Conservation (phyloP, 2,329 filamentous ascomycete genomes). For the Fusarium algeriense region DNA sequence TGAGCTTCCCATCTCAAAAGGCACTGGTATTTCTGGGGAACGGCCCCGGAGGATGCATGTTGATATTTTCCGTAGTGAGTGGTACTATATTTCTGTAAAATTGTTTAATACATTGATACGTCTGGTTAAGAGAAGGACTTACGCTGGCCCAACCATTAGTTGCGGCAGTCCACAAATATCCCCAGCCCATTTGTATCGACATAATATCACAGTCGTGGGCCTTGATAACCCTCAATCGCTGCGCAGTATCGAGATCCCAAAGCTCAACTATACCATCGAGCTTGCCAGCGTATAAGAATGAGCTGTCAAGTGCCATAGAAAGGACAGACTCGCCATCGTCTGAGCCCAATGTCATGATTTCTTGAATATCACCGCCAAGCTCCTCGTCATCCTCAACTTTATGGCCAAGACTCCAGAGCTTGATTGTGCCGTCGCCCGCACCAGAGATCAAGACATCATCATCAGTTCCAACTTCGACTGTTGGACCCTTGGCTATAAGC, state of each 20-base stretch:
- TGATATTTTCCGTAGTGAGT: slow-evolving; percentile 72
- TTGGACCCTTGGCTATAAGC: slow-evolving; percentile 81
- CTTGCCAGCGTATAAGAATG: slow-evolving; percentile 92
- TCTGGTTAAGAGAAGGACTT: slow-evolving; percentile 47
- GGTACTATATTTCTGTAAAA: slow-evolving; percentile 71
- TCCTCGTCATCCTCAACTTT: slow-evolving; percentile 53
- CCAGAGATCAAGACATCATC: slow-evolving; percentile 90
- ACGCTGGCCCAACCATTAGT: slow-evolving; percentile 89
- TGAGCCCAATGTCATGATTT: slow-evolving; percentile 74
- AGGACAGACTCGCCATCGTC: slow-evolving; percentile 75
- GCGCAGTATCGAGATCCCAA: slow-evolving; percentile 95
- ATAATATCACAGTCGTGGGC: slow-evolving; percentile 85
- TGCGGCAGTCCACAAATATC: slow-evolving; percentile 88
- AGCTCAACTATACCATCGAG: slow-evolving; percentile 90
- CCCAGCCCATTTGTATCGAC: slow-evolving; percentile 86
- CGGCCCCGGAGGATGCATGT: slow-evolving; percentile 60
- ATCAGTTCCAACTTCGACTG: slow-evolving; percentile 74
- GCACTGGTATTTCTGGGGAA: slow-evolving; percentile 86
- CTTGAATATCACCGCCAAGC: slow-evolving; percentile 71
- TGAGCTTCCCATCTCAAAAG: slow-evolving; percentile 85
- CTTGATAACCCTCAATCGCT: slow-evolving; percentile 88
- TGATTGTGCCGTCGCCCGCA: slow-evolving; percentile 93
- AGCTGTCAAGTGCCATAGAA: slow-evolving; percentile 87
- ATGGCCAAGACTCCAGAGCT: slow-evolving; percentile 82
- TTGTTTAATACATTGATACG: slow-evolving; percentile 2